These are phyloP conservation scores for Stagonosporopsis cucurbitacearum DNA, from an alignment of 2,329 filamentous ascomycete species.

Conservation along the genomic window DNA sequence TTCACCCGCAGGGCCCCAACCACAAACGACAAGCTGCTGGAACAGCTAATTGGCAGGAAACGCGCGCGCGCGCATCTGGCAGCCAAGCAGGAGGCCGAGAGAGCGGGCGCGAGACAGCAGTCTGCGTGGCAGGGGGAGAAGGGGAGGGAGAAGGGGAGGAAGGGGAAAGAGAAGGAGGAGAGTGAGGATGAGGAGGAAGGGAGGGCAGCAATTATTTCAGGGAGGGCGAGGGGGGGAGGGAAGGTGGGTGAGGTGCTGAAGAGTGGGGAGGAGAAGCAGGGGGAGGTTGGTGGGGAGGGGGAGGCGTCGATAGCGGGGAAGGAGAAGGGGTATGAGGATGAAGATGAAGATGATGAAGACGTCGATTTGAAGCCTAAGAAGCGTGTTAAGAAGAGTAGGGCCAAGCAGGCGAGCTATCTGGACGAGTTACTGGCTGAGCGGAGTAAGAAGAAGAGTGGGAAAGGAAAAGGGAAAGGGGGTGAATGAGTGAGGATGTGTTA, in stretches of 20 bases:
- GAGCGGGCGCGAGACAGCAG: constrained; percentile 33
- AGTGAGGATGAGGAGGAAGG: constrained; percentile 52
- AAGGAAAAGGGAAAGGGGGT: constrained; percentile 35
- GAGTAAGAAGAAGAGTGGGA: constrained; percentile 56
- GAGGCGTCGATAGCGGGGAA: neutral
- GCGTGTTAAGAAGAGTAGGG: constrained; percentile 26
- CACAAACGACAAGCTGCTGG: constrained; percentile 53
- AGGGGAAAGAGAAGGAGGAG: constrained; percentile 35
- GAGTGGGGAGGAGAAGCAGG: neutral
- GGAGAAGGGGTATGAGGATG: constrained; percentile 1
- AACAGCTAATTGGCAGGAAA: constrained; percentile 53
- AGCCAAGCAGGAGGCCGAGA: constrained; percentile 31
- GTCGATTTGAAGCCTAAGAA: constrained; percentile 18
- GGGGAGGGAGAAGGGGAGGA: constrained; percentile 29
- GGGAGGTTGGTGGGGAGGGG: constrained; percentile 21
- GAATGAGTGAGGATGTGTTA: neutral
- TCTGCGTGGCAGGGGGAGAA: constrained; percentile 21
- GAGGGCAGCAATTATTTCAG: constrained; percentile 40
- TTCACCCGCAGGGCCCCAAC: constrained; percentile 46
- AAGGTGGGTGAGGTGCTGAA: constrained; percentile 14
- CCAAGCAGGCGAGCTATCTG: constrained; percentile 58
- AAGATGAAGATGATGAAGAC: constrained; percentile 13
- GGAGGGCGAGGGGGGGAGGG: constrained; percentile 37
- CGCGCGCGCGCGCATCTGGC: constrained; percentile 45
- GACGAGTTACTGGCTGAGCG: constrained; percentile 60